A percentile compares a stretch with the other conserved stretches of the same genome.
Conservation (phyloP, 2,329 filamentous ascomycete genomes). For the Aspergillus calidoustus region DNA sequence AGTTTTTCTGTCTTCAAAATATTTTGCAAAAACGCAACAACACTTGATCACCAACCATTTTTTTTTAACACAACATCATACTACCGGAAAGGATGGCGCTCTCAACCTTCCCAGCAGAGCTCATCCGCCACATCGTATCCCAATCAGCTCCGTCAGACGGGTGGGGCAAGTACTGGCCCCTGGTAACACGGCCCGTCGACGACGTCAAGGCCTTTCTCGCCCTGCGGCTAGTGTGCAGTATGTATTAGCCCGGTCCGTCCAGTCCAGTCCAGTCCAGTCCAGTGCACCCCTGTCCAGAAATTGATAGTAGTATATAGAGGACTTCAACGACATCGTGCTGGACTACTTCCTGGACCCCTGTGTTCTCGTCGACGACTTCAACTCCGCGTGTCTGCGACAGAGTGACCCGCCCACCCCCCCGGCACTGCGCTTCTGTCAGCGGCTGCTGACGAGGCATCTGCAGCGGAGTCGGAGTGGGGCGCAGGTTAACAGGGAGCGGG, state of each 20-base stretch:
- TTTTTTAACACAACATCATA: background rate
- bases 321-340: background rate
- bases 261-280: no score
- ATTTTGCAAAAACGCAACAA: no score
- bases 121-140: background rate
- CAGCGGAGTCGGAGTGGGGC: background rate
- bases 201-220: conserved; percentile 5
- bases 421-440: background rate
- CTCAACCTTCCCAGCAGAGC: background rate
- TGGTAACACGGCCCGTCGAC: background rate
- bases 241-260: background rate
- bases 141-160: background rate
- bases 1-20: no score
- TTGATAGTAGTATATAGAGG: background rate
- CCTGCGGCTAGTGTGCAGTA: conserved; percentile 7
- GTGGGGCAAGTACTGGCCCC: conserved; percentile 10
- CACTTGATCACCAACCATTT: no score
- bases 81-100: background rate
- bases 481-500: background rate
- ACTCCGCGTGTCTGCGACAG: background rate
- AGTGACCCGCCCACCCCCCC: conserved; percentile 1
- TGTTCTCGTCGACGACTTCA: background rate
- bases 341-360: background rate
- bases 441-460: background rate
- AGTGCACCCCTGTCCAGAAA: no score